These are phyloP conservation scores for Collariella sp. DNA, from an alignment of 495 filamentous ascomycete genomes.

Conservation along the genomic window DNA sequence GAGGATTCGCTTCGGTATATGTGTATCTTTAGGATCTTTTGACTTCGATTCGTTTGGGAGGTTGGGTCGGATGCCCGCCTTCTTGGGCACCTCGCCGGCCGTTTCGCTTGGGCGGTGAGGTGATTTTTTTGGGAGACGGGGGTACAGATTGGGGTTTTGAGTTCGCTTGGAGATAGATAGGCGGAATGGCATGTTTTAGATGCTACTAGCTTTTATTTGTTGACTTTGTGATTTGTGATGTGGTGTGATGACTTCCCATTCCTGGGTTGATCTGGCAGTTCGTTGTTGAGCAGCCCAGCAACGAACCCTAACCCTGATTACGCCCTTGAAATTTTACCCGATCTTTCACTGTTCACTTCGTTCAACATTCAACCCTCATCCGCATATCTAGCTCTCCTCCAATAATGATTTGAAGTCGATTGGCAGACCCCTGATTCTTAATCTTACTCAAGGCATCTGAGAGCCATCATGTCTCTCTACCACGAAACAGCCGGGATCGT, in stretches of 20 bases:
- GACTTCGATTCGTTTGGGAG: constrained; percentile 3
- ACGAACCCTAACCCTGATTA: too few relatives aligned
- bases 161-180: neutral
- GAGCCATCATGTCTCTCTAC: constrained; percentile 73
- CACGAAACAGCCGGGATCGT: constrained; percentile 77
- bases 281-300: too few relatives aligned
- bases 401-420: too few relatives aligned
- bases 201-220: too few relatives aligned
- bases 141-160: neutral
- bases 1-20: constrained; percentile 2
- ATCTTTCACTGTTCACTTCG: too few relatives aligned
- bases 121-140: too few relatives aligned
- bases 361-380: too few relatives aligned
- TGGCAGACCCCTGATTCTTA: neutral
- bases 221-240: too few relatives aligned
- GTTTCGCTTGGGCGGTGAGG: neutral
- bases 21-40: constrained; percentile 1
- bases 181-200: neutral
- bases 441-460: neutral
- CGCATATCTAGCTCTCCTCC: too few relatives aligned
- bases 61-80: neutral
- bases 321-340: too few relatives aligned
- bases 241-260: neutral
- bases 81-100: neutral
- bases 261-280: too few relatives aligned